phyloP scores from a whole-genome alignment of 768 basidiomycete species.

The Trametes sanguinea region DNA sequence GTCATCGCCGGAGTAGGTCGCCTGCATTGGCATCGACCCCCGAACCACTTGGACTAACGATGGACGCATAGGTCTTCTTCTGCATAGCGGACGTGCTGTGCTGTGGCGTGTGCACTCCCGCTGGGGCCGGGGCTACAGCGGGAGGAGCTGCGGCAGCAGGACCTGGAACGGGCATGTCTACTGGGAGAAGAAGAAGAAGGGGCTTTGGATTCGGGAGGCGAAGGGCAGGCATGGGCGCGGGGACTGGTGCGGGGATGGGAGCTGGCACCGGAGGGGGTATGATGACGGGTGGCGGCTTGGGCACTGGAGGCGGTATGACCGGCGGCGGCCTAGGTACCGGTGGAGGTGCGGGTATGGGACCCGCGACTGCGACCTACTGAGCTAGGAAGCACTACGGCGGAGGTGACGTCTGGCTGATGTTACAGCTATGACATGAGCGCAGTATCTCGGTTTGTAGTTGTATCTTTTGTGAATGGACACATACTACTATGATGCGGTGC shows the following conservation, averaged over 20 bases:
- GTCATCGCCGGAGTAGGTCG: slow-evolving; percentile 12
- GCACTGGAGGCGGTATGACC: not conserved
- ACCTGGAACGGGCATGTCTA: slow-evolving; percentile 9
- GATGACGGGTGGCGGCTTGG: slow-evolving; percentile 4
- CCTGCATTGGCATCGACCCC: not conserved
- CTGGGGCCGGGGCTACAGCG: not conserved
- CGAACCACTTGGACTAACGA: not conserved
- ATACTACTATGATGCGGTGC: no score
- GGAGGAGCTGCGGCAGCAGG: slow-evolving; percentile 7
- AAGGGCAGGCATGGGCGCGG: not conserved
- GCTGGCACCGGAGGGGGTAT: no score
- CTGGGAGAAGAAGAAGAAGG: slow-evolving; percentile 1
- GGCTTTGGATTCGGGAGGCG: slow-evolving; percentile 11
- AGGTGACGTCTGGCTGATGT: no score
- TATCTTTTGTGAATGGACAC: no score
- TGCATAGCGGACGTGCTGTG: slow-evolving; percentile 13
- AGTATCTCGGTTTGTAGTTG: no score
- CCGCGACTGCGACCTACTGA: slow-evolving; percentile 7
- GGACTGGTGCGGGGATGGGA: not conserved
- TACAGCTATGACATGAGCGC: no score
- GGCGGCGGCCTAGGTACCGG: no score
- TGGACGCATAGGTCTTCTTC: slow-evolving; percentile 2
- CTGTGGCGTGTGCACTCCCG: slow-evolving; percentile 12
- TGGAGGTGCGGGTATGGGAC: not conserved
- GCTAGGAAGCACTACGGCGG: no score